Evolutionary conservation across 345 rosid species (phyloP), one percentile per base, ranked within the genome.

Genomic region (Salix koriyanagi): DNA sequence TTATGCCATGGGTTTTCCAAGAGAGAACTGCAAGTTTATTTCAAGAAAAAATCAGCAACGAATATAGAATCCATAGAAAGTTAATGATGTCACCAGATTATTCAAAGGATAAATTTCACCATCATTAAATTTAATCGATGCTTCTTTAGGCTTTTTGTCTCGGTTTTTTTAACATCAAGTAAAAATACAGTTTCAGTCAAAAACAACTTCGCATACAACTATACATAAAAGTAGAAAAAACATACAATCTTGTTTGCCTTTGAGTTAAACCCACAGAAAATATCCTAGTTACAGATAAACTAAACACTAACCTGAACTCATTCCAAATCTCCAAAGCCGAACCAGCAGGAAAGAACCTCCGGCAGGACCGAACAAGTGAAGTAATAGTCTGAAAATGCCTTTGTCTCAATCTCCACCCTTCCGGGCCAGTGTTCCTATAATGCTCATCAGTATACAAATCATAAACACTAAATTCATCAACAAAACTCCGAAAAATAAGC

Each of bases 1-100:
- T 96, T 93, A 83, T 96, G 97, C 98, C 98, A 96, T 39, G 99
- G 99, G 84, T 96, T 96, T 79, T 93, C 98, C 90, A 93, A 81
- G 67, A 91, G 88, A 80, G 89, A 81, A 84, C 99, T 96, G 90
- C 85, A 81, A 79, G 62, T 73, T 70, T 34, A 25, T 82, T 74
- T 70, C 28, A 71, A 75, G 67, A 83, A 15, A 32, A 75, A 13
- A 18, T 19, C 60, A 77, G 42, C 50, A 74, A 32, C 6, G 7
- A 78, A 25, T 36, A 26, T 4, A 65, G 52, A 71, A 78, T 36
- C 36, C 52, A 10, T 21, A 34, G 18, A 52, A 19, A 52, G n/a
- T 52, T 19, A 18, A 52, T 19, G 58, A 52, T 18, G 58, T 19
- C 58, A 52, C n/a, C 58, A 52, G 58, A 19, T 52, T 52, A 19